A percentile compares a stretch with the other conserved stretches of the same genome.
These are phyloP conservation scores for Jacaranda mimosifolia DNA, from an alignment of 257 asterid species.

Conservation along the genomic window DNA sequence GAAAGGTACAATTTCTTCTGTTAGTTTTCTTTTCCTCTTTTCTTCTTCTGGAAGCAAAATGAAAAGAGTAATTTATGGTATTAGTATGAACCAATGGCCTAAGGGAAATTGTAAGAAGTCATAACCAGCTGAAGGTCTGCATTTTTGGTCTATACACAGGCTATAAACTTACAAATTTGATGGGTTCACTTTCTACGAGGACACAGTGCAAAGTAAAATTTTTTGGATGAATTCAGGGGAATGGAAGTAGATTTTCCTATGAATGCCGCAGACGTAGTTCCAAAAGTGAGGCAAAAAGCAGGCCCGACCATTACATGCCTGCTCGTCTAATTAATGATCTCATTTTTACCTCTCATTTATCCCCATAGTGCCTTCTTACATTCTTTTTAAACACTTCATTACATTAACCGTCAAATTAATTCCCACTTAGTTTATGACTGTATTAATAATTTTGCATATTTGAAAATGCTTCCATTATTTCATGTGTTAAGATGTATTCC, in stretches of 20 bases:
- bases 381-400: neutral
- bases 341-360: neutral
- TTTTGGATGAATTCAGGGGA: slow-evolving; percentile 13
- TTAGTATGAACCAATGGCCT: no score
- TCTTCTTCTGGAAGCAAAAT: neutral
- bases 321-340: neutral
- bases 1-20: neutral
- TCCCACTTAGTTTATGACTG: neutral
- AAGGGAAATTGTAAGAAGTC: no score
- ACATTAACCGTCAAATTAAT: neutral
- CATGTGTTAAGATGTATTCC: neutral
- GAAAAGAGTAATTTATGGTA: neutral
- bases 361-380: neutral
- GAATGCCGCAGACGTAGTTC: neutral
- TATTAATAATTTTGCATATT: slow-evolving; percentile 16
- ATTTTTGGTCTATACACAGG: neutral
- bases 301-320: neutral
- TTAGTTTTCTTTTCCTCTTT: no score
- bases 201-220: neutral
- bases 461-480: slow-evolving; percentile 7
- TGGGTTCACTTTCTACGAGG: neutral
- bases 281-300: no score
- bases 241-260: neutral
- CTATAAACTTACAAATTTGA: neutral
- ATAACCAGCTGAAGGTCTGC: no score